Conservation (phyloP, 192 early-diverging fungal species). For the Gryganskiella cystojenkinii region DNA sequence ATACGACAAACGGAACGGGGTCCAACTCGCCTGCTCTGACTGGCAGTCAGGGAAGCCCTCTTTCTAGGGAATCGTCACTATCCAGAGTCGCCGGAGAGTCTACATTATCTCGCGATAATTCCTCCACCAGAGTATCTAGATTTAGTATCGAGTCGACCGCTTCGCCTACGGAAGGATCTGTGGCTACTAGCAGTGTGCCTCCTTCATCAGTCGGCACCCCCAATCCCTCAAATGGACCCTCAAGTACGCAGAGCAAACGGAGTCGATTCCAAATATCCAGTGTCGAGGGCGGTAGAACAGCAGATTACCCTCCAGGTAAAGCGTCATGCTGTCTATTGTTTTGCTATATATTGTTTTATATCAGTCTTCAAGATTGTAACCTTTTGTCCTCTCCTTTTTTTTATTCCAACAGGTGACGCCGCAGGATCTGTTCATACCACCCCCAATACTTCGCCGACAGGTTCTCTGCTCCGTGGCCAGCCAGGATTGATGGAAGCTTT, state of each 20-base stretch:
- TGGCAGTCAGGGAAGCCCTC: slow-evolving; percentile 22
- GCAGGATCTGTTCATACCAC: slow-evolving; percentile 43
- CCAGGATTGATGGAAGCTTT: slow-evolving; percentile 18
- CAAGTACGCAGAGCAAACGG: slow-evolving; percentile 31
- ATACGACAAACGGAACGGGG: not conserved
- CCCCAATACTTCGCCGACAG: slow-evolving; percentile 53
- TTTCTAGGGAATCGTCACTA: slow-evolving; percentile 27
- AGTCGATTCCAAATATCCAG: slow-evolving; percentile 46
- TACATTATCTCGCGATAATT: slow-evolving; percentile 28
- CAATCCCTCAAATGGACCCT: slow-evolving; percentile 11
- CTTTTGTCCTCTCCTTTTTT: slow-evolving; percentile 1
- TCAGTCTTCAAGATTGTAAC: slow-evolving; percentile 6
- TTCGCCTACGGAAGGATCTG: not conserved
- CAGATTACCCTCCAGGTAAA: slow-evolving; percentile 9
- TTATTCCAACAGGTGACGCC: slow-evolving; percentile 14
- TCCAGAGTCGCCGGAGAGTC: slow-evolving; percentile 17
- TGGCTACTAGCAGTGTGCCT: slow-evolving; percentile 3
- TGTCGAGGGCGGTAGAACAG: slow-evolving; percentile 19
- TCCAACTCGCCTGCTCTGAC: slow-evolving; percentile 5
- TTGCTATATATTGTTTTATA: slow-evolving; percentile 1
- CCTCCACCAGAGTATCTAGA: slow-evolving; percentile 17
- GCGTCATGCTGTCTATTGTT: not conserved
- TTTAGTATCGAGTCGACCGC: slow-evolving; percentile 31
- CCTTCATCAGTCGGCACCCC: slow-evolving; percentile 14
- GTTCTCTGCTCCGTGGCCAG: slow-evolving; percentile 51